These are phyloP conservation scores for Eucalyptus sideroxylon DNA, from an alignment of 345 rosid genomes.

Conservation along the genomic window DNA sequence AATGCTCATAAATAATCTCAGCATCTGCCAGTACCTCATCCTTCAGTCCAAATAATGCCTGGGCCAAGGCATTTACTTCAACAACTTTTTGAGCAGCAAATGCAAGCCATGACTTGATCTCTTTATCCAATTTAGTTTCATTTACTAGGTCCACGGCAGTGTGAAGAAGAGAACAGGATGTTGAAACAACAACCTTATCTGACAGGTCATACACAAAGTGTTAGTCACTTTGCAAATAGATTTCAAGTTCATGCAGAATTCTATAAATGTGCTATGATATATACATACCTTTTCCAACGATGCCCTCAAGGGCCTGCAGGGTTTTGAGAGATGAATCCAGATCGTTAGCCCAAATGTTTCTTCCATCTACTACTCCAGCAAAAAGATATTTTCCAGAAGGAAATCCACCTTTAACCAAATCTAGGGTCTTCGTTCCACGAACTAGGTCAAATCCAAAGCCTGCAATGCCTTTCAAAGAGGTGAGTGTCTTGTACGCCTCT, in stretches of 20 bases:
- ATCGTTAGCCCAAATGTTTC: slow-evolving; percentile 98
- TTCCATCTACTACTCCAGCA: slow-evolving; percentile 95
- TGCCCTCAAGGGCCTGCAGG: slow-evolving; percentile 47
- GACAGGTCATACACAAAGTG: not conserved
- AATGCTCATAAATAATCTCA: not conserved
- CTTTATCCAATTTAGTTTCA: slow-evolving; percentile 82
- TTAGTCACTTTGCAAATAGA: not conserved
- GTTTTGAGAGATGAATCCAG: slow-evolving; percentile 63
- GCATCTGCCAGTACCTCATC: slow-evolving; percentile 45
- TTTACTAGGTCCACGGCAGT: slow-evolving; percentile 90
- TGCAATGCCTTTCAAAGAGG: slow-evolving; percentile 74
- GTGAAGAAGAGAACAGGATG: slow-evolving; percentile 95
- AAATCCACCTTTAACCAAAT: slow-evolving; percentile 70
- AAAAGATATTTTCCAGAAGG: slow-evolving; percentile 80
- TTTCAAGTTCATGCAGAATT: not conserved
- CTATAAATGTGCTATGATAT: not conserved
- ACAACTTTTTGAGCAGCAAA: slow-evolving; percentile 93
- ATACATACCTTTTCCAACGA: slow-evolving; percentile 71
- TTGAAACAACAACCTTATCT: slow-evolving; percentile 92
- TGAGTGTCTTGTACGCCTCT: slow-evolving; percentile 67
- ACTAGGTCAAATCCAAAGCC: slow-evolving; percentile 80
- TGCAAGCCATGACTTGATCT: slow-evolving; percentile 92
- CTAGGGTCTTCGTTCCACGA: slow-evolving; percentile 76
- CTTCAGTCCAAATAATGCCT: slow-evolving; percentile 72
- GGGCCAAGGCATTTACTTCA: slow-evolving; percentile 93